Evolutionary conservation across 345 rosid genomes (phyloP).

Genomic region (Salix dunnii): DNA sequence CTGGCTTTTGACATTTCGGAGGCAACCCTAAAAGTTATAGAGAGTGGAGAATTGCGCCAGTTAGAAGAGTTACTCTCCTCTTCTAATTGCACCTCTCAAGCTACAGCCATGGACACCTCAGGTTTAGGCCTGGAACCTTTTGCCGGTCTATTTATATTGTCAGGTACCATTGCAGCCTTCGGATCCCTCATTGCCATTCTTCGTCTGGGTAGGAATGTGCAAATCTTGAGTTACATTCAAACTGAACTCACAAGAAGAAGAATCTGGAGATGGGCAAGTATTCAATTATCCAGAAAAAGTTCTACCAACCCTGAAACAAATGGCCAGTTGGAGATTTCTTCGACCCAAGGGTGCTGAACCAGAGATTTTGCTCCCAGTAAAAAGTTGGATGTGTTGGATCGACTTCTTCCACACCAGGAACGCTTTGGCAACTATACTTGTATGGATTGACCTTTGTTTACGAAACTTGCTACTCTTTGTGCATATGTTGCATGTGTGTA

Average conservation of each 20-base stretch:
- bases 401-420: no score
- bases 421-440: no score
- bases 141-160: slow-evolving; percentile 12
- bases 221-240: neutral
- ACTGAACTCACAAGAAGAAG: neutral
- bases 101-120: neutral
- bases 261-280: neutral
- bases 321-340: no score
- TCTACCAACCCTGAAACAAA: no score
- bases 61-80: slow-evolving; percentile 7
- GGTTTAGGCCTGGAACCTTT: slow-evolving; percentile 17
- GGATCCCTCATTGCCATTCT: slow-evolving; percentile 2
- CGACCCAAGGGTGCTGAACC: no score
- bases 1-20: slow-evolving; percentile 23
- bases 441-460: no score
- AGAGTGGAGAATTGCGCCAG: slow-evolving; percentile 25
- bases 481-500: no score
- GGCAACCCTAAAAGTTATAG: slow-evolving; percentile 22
- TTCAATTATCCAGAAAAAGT: neutral
- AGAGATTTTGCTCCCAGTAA: no score
- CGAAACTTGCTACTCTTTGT: no score
- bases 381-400: no score
- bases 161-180: slow-evolving; percentile 17
- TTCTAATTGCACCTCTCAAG: slow-evolving; percentile 19
- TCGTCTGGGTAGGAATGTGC: neutral